Evolutionary conservation across 2,329 filamentous ascomycete genomes (phyloP).

Genomic region (Alternaria arborescens): DNA sequence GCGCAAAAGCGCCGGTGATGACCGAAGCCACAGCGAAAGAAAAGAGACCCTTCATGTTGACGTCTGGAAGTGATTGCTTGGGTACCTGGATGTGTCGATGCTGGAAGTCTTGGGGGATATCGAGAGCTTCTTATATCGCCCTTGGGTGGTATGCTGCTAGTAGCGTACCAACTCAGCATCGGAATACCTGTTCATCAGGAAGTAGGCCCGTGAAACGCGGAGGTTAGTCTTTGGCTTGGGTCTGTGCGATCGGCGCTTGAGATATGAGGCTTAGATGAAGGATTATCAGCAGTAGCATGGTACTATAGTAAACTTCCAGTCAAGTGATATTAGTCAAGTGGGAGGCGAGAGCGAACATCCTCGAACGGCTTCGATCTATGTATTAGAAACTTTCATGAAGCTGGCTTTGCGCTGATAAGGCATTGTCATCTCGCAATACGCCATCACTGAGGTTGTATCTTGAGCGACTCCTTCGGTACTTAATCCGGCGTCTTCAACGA

Average conservation of each 20-base stretch:
- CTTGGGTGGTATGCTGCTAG: constrained; percentile 13
- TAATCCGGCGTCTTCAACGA: neutral
- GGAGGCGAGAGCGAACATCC: constrained; percentile 17
- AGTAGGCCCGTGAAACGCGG: constrained; percentile 48
- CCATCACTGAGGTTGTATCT: neutral
- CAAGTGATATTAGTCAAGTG: constrained; percentile 30
- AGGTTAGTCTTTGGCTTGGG: constrained; percentile 34
- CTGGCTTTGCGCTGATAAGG: neutral
- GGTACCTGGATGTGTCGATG: constrained; percentile 32
- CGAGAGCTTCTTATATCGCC: constrained; percentile 43
- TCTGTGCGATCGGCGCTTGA: constrained; percentile 38
- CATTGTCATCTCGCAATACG: neutral
- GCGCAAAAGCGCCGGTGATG: constrained; percentile 46
- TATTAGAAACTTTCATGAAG: constrained; percentile 1
- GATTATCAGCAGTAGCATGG: constrained; percentile 32
- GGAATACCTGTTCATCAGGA: constrained; percentile 38
- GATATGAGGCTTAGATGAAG: constrained; percentile 46
- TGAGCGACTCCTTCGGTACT: neutral
- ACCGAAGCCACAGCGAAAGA: constrained; percentile 46
- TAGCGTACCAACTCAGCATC: constrained; percentile 15
- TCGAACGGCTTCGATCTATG: constrained; percentile 25
- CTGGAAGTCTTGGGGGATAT: constrained; percentile 19
- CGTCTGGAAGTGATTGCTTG: constrained; percentile 27
- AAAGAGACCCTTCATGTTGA: constrained; percentile 49
- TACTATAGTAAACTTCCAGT: constrained; percentile 37